Base-by-base conservation (phyloP, 176 grass and related monocot species). In the Raddia distichophylla region DNA sequence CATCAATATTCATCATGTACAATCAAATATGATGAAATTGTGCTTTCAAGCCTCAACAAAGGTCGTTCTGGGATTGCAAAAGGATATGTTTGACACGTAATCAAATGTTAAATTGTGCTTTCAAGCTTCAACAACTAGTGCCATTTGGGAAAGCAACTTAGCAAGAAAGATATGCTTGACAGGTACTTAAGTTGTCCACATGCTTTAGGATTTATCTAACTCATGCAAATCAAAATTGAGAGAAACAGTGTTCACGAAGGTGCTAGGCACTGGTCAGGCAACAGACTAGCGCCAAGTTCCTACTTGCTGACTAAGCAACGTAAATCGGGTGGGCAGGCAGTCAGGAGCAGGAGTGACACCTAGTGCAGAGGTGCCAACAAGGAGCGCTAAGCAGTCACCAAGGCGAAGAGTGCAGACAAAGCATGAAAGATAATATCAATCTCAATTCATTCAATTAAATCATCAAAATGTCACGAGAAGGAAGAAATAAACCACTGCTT, bases 371-470 rank as follows among this genome's bases (percentile, higher is more conserved):
- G 37, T 5, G 37, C 37, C 37, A 40, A 40, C 37, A 3, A 40
- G 37, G 37, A 40, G 37, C 1, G 37, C 37, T 40, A 40, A 5
- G 37, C 37, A 40, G 37, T 5, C 37, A 40, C 37, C 37, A 40
- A 5, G 37, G 37, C 3, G 37, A 40, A 40, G 37, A 40, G 37
- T 40, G 37, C 37, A 40, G 1, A 71, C 42, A 62, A 77, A 64
- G 13, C 49, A 18, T 16, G 22, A 73, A 54, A 40, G 35, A 60
- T 67, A 56, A 43, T 17, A 73, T 73, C 60, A 45, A 17, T 52
- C 32, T 65, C 44, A 15, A 44, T 67, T 79, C 51, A 52, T 79
- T 79, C 7, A 64, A 77, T 49, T 37, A 79, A 83, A 73, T 82
- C 54, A 51, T 56, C 16, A 44, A 71, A 13, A 34, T 78, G n/a